These are phyloP conservation scores for Hsuehochloa calcarea DNA, from an alignment of 176 grass and related monocot genomes.

Conservation along the genomic window DNA sequence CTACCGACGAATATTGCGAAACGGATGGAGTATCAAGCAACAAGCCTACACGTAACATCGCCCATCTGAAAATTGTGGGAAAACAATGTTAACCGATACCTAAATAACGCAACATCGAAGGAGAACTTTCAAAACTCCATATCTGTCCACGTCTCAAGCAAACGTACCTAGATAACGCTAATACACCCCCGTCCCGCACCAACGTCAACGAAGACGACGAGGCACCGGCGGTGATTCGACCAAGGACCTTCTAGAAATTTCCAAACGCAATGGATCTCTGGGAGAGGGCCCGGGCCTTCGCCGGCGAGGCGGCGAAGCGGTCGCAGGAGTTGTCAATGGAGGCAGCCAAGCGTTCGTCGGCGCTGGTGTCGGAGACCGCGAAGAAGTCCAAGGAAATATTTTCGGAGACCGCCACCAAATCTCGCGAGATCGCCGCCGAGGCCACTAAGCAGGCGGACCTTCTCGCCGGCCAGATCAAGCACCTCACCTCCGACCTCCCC, in stretches of 20 bases:
- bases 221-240: slow-evolving; percentile 17
- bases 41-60: background rate
- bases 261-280: slow-evolving; percentile 78
- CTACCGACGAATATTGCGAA: no score
- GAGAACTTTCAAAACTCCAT: background rate
- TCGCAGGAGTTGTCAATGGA: slow-evolving; percentile 93
- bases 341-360: slow-evolving; percentile 78
- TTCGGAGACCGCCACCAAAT: slow-evolving; percentile 81
- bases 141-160: background rate
- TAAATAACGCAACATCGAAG: background rate
- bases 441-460: slow-evolving; percentile 94
- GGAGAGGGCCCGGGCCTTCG: slow-evolving; percentile 78
- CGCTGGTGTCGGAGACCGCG: slow-evolving; percentile 67
- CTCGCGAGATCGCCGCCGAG: slow-evolving; percentile 83
- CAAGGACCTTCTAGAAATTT: slow-evolving; percentile 10
- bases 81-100: background rate
- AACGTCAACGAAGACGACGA: slow-evolving; percentile 36
- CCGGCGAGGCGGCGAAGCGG: slow-evolving; percentile 84
- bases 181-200: slow-evolving; percentile 8
- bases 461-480: slow-evolving; percentile 93
- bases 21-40: no score
- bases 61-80: background rate
- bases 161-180: background rate
- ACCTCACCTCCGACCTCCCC: slow-evolving; percentile 71
- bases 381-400: slow-evolving; percentile 91